Evolutionary conservation across 306 rosid species (phyloP).

Genomic region (Carpinus viminea): DNA sequence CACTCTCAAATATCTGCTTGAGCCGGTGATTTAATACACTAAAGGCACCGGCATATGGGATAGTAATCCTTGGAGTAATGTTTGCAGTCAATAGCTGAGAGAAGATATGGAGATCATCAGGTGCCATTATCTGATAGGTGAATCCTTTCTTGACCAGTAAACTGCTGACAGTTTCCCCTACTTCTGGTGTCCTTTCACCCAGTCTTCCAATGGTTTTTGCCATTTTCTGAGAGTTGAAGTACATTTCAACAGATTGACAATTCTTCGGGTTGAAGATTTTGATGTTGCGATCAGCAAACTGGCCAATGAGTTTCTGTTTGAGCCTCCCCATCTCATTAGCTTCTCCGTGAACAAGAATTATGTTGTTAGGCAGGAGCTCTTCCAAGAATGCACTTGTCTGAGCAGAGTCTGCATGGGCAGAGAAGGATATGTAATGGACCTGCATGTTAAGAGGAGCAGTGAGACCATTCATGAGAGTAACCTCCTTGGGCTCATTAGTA

Average conservation of each 20-base stretch:
- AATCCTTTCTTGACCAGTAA: constrained; percentile 88
- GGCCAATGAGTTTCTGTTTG: constrained; percentile 78
- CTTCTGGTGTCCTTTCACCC: constrained; percentile 76
- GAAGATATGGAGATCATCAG: constrained; percentile 91
- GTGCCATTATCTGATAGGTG: constrained; percentile 91
- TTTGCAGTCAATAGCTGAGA: constrained; percentile 83
- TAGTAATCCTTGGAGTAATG: constrained; percentile 79
- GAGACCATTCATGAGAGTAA: constrained; percentile 87
- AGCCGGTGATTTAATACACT: constrained; percentile 65
- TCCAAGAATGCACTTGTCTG: constrained; percentile 92
- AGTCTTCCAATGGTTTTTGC: constrained; percentile 89
- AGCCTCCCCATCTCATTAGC: constrained; percentile 98
- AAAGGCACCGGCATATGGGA: constrained; percentile 73
- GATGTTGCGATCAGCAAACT: constrained; percentile 81
- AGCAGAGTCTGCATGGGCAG: constrained; percentile 96
- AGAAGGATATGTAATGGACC: constrained; percentile 92
- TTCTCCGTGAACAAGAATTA: constrained; percentile 95
- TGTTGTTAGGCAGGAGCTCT: constrained; percentile 89
- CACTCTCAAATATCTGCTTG: constrained; percentile 72
- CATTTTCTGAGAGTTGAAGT: constrained; percentile 91
- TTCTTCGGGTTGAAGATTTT: constrained; percentile 88
- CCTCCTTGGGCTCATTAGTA: constrained; percentile 91
- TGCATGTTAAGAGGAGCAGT: constrained; percentile 89
- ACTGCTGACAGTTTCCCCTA: constrained; percentile 70
- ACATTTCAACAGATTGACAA: constrained; percentile 91